A percentile compares a stretch with the other conserved stretches of the same genome.
phyloP scores from a whole-genome alignment of 2,329 filamentous ascomycete genomes.

The Xylaria arbuscula region DNA sequence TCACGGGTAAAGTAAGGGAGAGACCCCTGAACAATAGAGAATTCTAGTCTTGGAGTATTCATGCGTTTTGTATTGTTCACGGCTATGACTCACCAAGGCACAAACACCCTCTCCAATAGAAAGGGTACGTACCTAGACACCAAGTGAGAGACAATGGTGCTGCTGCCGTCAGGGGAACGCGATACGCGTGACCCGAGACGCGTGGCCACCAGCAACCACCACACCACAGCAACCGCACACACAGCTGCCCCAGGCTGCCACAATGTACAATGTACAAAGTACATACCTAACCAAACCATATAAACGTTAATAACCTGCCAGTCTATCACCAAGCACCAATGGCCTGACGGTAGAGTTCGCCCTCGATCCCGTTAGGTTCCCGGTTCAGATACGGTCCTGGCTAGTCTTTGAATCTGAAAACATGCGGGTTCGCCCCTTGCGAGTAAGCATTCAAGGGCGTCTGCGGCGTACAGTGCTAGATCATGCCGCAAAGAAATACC shows the following conservation, averaged over 20 bases:
- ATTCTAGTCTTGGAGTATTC: too few species aligned
- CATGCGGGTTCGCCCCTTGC: neutral
- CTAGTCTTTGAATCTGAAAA: conserved; percentile 8
- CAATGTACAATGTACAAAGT: neutral
- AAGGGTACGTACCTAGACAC: neutral
- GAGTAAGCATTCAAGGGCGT: neutral
- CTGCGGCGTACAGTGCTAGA: conserved; percentile 29
- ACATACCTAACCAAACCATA: neutral
- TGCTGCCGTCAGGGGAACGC: neutral
- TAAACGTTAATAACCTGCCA: neutral
- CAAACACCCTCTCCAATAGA: neutral
- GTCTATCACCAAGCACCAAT: conserved; percentile 10
- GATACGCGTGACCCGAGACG: neutral
- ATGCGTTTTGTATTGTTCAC: too few species aligned
- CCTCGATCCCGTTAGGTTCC: conserved; percentile 6
- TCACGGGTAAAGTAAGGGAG: too few species aligned
- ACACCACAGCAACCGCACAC: too few species aligned
- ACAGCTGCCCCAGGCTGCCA: neutral
- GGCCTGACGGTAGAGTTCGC: conserved; percentile 28
- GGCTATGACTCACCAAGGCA: too few species aligned
- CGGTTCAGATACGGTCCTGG: conserved; percentile 31
- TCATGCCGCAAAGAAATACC: conserved; percentile 33
- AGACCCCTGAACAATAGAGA: too few species aligned
- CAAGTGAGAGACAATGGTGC: too few species aligned
- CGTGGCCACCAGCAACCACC: neutral